Evolutionary conservation across 257 asterid genomes (phyloP).

Genomic region (Ajuga chamaepitys): DNA sequence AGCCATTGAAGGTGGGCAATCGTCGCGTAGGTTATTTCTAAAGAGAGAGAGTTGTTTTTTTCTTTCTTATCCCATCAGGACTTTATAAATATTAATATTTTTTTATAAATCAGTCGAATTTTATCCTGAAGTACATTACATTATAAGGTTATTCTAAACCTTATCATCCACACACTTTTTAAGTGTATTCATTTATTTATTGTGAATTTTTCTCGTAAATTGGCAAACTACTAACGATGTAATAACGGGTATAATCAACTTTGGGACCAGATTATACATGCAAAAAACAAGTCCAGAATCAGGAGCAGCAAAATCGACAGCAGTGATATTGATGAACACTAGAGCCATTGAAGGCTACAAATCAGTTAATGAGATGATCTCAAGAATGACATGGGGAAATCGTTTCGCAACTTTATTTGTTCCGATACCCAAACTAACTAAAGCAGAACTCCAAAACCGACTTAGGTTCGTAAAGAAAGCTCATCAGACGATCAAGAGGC

Average conservation of each 20-base stretch:
- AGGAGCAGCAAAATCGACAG: conserved; percentile 28
- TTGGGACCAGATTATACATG: conserved; percentile 63
- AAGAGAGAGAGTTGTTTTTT: no score
- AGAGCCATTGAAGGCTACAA: conserved; percentile 52
- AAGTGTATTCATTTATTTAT: no score
- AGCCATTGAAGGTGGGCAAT: no score
- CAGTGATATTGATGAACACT: conserved; percentile 55
- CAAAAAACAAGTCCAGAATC: conserved; percentile 21
- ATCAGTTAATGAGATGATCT: conserved; percentile 53
- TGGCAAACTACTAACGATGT: conserved; percentile 70
- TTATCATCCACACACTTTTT: no score
- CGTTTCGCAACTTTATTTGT: conserved; percentile 51
- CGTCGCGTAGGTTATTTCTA: no score
- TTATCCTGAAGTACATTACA: no score
- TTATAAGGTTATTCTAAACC: no score
- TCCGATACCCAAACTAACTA: conserved; percentile 31
- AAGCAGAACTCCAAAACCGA: conserved; percentile 20
- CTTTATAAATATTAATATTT: no score
- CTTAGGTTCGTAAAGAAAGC: conserved; percentile 39
- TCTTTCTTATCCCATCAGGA: no score
- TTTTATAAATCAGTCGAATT: no score
- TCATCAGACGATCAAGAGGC: conserved; percentile 37
- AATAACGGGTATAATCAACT: conserved; percentile 39
- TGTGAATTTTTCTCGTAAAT: no score
- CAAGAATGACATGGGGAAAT: conserved; percentile 65